These are phyloP conservation scores for Penicillium mononematosum DNA, from an alignment of 495 filamentous ascomycete species.

Conservation along the genomic window DNA sequence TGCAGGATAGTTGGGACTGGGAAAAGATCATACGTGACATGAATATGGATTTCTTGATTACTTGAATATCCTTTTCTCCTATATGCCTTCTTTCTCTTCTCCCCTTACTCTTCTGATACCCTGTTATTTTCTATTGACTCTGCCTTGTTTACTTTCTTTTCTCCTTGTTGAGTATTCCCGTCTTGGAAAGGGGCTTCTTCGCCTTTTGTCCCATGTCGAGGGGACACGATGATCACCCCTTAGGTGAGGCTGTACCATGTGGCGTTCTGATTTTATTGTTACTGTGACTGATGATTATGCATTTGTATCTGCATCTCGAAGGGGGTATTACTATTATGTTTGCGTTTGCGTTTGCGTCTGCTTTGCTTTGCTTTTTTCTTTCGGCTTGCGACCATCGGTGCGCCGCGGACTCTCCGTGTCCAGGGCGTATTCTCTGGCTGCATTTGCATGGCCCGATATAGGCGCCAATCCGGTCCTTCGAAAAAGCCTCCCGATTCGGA, in stretches of 20 bases:
- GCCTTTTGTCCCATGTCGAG: not conserved
- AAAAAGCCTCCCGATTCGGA: not conserved
- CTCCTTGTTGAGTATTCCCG: not conserved
- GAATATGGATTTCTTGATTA: conserved; percentile 80
- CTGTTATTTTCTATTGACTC: not conserved
- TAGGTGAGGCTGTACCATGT: conserved; percentile 23
- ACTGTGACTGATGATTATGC: not conserved
- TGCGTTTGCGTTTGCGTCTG: not conserved
- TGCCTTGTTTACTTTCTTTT: not conserved
- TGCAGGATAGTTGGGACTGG: conserved; percentile 87
- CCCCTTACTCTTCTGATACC: conserved; percentile 7
- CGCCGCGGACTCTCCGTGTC: not conserved
- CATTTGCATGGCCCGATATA: not conserved
- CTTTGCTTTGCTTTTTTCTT: not conserved
- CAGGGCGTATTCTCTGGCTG: not conserved
- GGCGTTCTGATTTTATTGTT: conserved; percentile 16
- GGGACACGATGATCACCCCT: conserved; percentile 23
- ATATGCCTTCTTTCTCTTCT: conserved; percentile 9
- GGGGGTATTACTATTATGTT: conserved; percentile 9
- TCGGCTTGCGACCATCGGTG: not conserved
- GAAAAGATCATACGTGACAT: conserved; percentile 73
- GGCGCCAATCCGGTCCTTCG: not conserved
- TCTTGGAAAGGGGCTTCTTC: not conserved
- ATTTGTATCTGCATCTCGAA: not conserved
- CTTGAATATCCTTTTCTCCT: conserved; percentile 41